These are phyloP conservation scores for Aspergillus hiratsukae DNA, from an alignment of 2,329 filamentous ascomycete species.

Conservation along the genomic window DNA sequence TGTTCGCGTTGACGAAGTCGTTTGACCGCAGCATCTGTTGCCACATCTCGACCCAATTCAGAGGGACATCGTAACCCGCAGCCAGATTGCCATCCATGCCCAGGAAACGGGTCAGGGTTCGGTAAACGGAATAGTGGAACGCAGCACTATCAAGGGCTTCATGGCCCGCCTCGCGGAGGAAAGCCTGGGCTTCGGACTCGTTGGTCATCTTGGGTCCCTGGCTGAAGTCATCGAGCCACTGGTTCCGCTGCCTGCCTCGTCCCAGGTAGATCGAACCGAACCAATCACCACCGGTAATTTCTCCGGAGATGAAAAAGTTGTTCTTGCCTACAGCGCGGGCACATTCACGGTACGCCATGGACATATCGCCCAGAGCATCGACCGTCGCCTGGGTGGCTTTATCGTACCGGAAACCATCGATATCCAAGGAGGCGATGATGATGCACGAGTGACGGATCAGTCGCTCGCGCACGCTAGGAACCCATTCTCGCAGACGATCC, in stretches of 20 bases:
- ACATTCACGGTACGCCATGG: slow-evolving; percentile 53
- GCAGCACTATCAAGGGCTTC: slow-evolving; percentile 55
- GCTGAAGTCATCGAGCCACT: slow-evolving; percentile 43
- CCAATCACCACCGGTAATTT: slow-evolving; percentile 58
- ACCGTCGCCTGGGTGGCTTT: slow-evolving; percentile 61
- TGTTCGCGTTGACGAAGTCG: slow-evolving; percentile 56
- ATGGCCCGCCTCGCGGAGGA: slow-evolving; percentile 49
- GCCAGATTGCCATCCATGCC: slow-evolving; percentile 54
- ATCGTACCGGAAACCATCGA: slow-evolving; percentile 63
- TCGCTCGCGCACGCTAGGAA: slow-evolving; percentile 52
- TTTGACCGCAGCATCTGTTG: slow-evolving; percentile 53
- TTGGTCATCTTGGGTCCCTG: slow-evolving; percentile 48
- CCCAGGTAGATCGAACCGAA: slow-evolving; percentile 59
- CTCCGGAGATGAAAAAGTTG: slow-evolving; percentile 61
- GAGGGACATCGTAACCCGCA: slow-evolving; percentile 49
- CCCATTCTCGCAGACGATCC: slow-evolving; percentile 62
- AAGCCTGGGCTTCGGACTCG: slow-evolving; percentile 38
- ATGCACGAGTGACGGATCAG: slow-evolving; percentile 60
- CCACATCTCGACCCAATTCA: slow-evolving; percentile 53
- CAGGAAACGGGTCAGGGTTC: slow-evolving; percentile 55
- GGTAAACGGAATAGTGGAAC: slow-evolving; percentile 60
- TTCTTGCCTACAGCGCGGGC: slow-evolving; percentile 52
- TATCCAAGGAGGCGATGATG: slow-evolving; percentile 55
- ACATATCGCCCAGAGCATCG: slow-evolving; percentile 56
- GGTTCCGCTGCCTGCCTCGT: slow-evolving; percentile 53